phyloP scores from a whole-genome alignment of 2,329 filamentous ascomycete genomes.

The Fusarium sp. region DNA sequence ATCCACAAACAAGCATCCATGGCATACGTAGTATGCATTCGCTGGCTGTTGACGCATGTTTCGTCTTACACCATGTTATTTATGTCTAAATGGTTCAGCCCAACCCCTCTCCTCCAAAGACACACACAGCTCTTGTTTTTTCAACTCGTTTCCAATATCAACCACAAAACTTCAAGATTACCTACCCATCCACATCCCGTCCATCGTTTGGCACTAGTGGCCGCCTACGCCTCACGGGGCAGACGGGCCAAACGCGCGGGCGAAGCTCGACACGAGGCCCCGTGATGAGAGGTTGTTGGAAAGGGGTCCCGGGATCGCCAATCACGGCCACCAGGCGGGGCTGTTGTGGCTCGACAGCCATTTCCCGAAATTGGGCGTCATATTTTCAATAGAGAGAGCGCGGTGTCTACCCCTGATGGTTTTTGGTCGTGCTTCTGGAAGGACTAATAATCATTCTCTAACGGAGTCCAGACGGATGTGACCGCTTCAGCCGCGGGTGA shows the following conservation, averaged over 20 bases:
- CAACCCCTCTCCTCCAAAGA: neutral
- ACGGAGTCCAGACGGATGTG: neutral
- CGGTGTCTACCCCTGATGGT: slow-evolving; percentile 7
- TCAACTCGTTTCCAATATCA: neutral
- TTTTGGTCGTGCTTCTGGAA: neutral
- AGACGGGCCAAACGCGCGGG: slow-evolving; percentile 31
- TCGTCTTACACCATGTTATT: neutral
- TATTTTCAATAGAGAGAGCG: slow-evolving; percentile 21
- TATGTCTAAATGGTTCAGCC: neutral
- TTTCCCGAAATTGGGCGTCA: slow-evolving; percentile 41
- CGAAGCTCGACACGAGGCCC: slow-evolving; percentile 44
- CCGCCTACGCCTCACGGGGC: slow-evolving; percentile 16
- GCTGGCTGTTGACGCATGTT: neutral
- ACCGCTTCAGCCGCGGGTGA: neutral
- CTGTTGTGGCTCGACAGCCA: slow-evolving; percentile 42
- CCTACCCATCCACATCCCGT: neutral
- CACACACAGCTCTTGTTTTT: neutral
- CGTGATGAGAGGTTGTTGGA: slow-evolving; percentile 33
- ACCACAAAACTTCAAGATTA: neutral
- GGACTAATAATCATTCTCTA: neutral
- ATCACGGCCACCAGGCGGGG: slow-evolving; percentile 33
- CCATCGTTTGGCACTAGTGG: slow-evolving; percentile 5
- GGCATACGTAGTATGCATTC: neutral
- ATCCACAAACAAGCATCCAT: slow-evolving; percentile 3
- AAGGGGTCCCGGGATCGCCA: slow-evolving; percentile 35